These are phyloP conservation scores for Austropuccinia psidii DNA, from an alignment of 1,284 basidiomycete species.

Conservation along the genomic window DNA sequence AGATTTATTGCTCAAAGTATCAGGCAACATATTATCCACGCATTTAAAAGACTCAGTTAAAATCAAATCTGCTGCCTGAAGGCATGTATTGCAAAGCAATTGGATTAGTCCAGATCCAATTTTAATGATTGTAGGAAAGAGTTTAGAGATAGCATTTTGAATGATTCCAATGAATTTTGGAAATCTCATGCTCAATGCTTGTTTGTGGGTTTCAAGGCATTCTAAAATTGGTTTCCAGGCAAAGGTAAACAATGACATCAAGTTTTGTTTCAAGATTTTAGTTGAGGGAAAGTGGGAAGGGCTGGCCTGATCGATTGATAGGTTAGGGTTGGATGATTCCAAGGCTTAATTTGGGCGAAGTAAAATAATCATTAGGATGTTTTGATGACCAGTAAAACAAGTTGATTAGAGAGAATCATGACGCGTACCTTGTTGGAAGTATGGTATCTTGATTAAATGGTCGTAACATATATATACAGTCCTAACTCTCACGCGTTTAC, in stretches of 20 bases:
- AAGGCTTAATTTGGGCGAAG: not conserved
- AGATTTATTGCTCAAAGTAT: not conserved
- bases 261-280: not conserved
- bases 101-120: not conserved
- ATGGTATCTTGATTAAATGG: not conserved
- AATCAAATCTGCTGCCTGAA: too few relatives aligned
- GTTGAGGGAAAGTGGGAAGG: not conserved
- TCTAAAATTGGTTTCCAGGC: not conserved
- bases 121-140: not conserved
- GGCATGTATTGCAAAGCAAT: not conserved
- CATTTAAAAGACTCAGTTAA: not conserved
- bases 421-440: constrained; percentile 10
- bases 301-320: not conserved
- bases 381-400: not conserved
- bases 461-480: not conserved
- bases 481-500: not conserved
- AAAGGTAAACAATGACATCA: not conserved
- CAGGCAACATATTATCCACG: not conserved
- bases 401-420: not conserved
- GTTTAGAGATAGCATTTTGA: not conserved
- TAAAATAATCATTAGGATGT: not conserved
- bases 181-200: not conserved
- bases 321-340: not conserved
- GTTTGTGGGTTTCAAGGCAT: not conserved
- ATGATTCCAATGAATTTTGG: too few relatives aligned